Percentiles rank a stretch among this genome's conserved stretches.
Evolutionary conservation across 495 filamentous ascomycete genomes (phyloP).

Genomic region (Cenococcum geophilum): DNA sequence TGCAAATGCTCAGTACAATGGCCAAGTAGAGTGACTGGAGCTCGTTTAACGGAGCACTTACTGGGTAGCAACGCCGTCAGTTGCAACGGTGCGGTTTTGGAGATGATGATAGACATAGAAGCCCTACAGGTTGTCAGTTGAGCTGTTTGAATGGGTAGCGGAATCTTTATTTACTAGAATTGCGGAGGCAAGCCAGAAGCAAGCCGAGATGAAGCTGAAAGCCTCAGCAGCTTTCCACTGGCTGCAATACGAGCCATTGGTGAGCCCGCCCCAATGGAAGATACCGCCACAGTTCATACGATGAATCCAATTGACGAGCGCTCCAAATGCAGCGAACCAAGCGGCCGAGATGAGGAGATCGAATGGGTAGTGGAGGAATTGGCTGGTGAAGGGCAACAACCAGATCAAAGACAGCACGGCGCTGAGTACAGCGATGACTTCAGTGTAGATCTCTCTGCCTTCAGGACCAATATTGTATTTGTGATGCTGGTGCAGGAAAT

Average conservation of each 20-base stretch:
- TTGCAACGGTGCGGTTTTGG: background rate
- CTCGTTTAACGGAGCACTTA: too few relatives aligned
- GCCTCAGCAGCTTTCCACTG: conserved; percentile 63
- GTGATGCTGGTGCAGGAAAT: conserved; percentile 44
- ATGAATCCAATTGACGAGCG: conserved; percentile 44
- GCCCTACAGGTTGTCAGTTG: background rate
- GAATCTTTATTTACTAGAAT: conserved; percentile 38
- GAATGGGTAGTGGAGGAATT: conserved; percentile 35
- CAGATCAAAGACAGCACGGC: conserved; percentile 49
- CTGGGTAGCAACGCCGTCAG: too few relatives aligned
- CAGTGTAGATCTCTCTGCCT: conserved; percentile 54
- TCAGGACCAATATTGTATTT: conserved; percentile 39
- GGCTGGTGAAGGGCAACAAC: conserved; percentile 49
- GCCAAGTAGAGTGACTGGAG: too few relatives aligned
- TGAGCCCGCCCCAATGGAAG: conserved; percentile 43
- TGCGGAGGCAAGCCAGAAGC: conserved; percentile 58
- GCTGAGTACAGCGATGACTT: conserved; percentile 52
- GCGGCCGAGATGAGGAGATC: conserved; percentile 24
- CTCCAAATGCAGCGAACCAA: conserved; percentile 31
- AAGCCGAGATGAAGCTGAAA: conserved; percentile 61
- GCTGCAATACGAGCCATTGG: conserved; percentile 43
- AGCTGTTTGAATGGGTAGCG: background rate
- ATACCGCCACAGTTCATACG: conserved; percentile 50
- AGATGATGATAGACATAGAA: background rate
- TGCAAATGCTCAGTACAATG: too few relatives aligned